Evolutionary conservation across 2,329 filamentous ascomycete species (phyloP).

Genomic region (Pseudogymnoascus sp.): DNA sequence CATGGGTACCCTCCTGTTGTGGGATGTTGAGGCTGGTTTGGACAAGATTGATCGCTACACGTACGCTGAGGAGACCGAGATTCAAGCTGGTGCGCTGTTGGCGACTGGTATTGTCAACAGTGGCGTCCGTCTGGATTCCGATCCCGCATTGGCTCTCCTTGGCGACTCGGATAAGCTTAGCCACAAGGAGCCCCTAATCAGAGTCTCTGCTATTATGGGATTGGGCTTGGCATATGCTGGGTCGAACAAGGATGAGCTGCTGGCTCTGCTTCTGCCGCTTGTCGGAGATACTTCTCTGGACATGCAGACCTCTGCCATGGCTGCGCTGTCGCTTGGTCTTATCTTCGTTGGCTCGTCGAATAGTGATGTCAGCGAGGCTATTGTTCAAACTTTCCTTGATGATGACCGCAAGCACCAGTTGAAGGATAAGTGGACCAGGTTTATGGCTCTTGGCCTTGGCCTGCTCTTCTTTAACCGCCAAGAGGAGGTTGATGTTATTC

Average conservation of each 20-base stretch:
- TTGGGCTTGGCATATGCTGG: slow-evolving; percentile 91
- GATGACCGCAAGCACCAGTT: slow-evolving; percentile 85
- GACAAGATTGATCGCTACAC: slow-evolving; percentile 95
- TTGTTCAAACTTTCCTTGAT: slow-evolving; percentile 87
- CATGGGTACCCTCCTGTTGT: slow-evolving; percentile 80
- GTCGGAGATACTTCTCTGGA: slow-evolving; percentile 76
- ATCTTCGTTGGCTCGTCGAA: slow-evolving; percentile 91
- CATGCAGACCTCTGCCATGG: slow-evolving; percentile 96
- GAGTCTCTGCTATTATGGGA: slow-evolving; percentile 88
- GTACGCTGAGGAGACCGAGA: slow-evolving; percentile 72
- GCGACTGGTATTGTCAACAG: slow-evolving; percentile 95
- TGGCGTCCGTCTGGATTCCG: slow-evolving; percentile 80
- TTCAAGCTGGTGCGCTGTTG: slow-evolving; percentile 85
- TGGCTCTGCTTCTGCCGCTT: slow-evolving; percentile 78
- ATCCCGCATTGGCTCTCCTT: slow-evolving; percentile 82
- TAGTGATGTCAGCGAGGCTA: slow-evolving; percentile 82
- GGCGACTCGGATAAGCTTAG: slow-evolving; percentile 73
- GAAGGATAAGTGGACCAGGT: slow-evolving; percentile 97
- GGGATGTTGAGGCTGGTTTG: slow-evolving; percentile 87
- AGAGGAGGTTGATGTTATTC: slow-evolving; percentile 96
- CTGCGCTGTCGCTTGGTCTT: slow-evolving; percentile 80
- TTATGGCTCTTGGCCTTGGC: slow-evolving; percentile 88
- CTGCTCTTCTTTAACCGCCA: slow-evolving; percentile 93
- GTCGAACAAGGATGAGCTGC: slow-evolving; percentile 82
- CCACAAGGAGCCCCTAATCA: slow-evolving; percentile 68